Base-by-base conservation (phyloP, 106 monocot genomes). In the Allium sativum region DNA sequence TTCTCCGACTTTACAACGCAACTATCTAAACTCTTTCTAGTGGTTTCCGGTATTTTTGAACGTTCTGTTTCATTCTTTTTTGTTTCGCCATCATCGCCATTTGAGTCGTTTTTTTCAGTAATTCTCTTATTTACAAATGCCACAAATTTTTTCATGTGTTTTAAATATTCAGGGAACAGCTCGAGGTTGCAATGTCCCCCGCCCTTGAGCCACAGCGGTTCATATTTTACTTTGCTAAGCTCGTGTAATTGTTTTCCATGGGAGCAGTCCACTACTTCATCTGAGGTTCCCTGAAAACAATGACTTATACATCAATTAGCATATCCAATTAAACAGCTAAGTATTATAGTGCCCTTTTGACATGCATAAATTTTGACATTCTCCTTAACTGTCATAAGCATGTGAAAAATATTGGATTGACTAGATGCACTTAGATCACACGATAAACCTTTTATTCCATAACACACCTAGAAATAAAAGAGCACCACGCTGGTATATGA, bases 171-270 rank as follows among this genome's bases (percentile, higher is more conserved):
- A 12, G 87, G 87, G 40, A 74, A 87, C 14, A 83, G 51, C 55
- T 83, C 82, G 21, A 83, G 78, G 62, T 83, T 83, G 78, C 82
- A 83, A 61, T 83, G 87, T 21, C 83, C 83, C 8, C 82, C 87
- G 42, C 83, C 79, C 20, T 56, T 74, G 19, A 87, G 45, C 87
- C 87, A 87, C 9, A 87, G 56, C 0, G 87, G 87, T 19, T 73
- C 76, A 45, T 71, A 83, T 66, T 83, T 87, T 51, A 74, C 78
- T 45, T 83, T 83, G 65, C 82, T 76, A 56, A 83, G 82, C 66
- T 87, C 87, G 71, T 79, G 79, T 2, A 87, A 73, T 44, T 76
- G 79, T 62, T 83, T 87, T 12, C 87, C 87, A 59, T 87, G 87
- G 21, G 82, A 79, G 59, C 72, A 79, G 57, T 87, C 82, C 17